Percentiles rank a stretch among this genome's conserved stretches.
phyloP scores from a whole-genome alignment of 164 flowering plant species.

The Paratinospora sagittata region DNA sequence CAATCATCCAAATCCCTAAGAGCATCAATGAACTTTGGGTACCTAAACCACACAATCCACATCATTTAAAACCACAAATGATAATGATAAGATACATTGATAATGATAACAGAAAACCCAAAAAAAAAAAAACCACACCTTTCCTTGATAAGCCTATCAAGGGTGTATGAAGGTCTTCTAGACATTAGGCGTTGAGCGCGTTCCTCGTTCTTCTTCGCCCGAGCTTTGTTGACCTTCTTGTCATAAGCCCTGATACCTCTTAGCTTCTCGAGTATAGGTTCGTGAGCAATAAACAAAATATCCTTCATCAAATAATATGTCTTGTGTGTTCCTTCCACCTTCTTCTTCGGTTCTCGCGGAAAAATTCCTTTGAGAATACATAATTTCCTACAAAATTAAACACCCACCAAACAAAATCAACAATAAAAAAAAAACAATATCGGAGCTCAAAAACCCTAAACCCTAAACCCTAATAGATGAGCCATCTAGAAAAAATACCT shows the following conservation, averaged over 20 bases:
- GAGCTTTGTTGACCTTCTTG: conserved; percentile 68
- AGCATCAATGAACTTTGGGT: conserved; percentile 80
- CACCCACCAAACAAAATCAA: not conserved
- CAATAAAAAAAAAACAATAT: not conserved
- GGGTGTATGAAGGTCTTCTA: conserved; percentile 46
- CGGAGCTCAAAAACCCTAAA: not conserved
- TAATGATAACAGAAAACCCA: no score
- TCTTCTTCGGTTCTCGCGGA: conserved; percentile 92
- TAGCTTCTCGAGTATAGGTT: conserved; percentile 59
- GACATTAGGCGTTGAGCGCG: conserved; percentile 42
- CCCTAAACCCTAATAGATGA: not conserved
- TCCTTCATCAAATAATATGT: conserved; percentile 89
- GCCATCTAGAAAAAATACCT: conserved; percentile 36
- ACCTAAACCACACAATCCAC: conserved; percentile 37
- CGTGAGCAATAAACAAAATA: conserved; percentile 62
- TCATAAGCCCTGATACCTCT: conserved; percentile 60
- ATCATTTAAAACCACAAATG: not conserved
- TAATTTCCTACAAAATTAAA: conserved; percentile 43
- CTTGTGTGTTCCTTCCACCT: conserved; percentile 81
- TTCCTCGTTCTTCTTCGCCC: conserved; percentile 60
- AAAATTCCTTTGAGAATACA: conserved; percentile 83
- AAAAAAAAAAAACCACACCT: conserved; percentile 49
- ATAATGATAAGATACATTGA: no score
- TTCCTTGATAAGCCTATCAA: conserved; percentile 60
- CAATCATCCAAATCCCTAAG: conserved; percentile 93